A percentile compares a stretch with the other conserved stretches of the same genome.
Conservation (phyloP, 1,284 basidiomycete species). For the Ustilago shanxiensis region DNA sequence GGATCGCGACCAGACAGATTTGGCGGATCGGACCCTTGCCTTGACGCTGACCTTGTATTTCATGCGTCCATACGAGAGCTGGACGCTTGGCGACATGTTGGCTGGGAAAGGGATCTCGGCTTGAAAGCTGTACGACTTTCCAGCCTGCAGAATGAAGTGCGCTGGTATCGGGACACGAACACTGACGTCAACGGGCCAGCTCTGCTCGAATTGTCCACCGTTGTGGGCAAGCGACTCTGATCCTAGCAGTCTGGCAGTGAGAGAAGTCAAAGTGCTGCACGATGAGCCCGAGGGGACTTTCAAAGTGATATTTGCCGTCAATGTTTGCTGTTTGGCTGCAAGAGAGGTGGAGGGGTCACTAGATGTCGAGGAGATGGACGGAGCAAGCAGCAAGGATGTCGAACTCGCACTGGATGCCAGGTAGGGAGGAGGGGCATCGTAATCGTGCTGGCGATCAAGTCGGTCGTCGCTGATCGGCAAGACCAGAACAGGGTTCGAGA, state of each 20-base stretch:
- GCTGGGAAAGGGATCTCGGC: slow-evolving; percentile 8
- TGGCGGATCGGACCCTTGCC: slow-evolving; percentile 6
- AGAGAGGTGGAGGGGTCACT: neutral
- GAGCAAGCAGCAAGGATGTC: neutral
- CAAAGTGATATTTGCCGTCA: slow-evolving; percentile 15
- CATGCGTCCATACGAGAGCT: slow-evolving; percentile 16
- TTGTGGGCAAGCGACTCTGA: slow-evolving; percentile 22
- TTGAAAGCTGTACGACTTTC: slow-evolving; percentile 7
- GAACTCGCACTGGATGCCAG: neutral
- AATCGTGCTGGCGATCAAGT: neutral
- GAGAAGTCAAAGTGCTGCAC: neutral
- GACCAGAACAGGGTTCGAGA: neutral
- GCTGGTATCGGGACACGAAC: neutral
- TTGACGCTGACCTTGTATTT: slow-evolving; percentile 17
- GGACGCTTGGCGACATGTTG: slow-evolving; percentile 17
- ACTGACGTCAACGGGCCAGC: slow-evolving; percentile 13
- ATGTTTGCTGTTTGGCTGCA: neutral
- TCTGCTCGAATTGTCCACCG: slow-evolving; percentile 22
- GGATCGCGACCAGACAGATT: neutral
- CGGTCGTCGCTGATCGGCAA: neutral
- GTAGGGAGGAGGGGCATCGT: neutral
- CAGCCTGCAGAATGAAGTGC: neutral
- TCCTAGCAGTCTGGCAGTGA: slow-evolving; percentile 10
- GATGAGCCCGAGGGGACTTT: neutral
- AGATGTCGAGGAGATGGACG: neutral